phyloP scores from a whole-genome alignment of 176 grass and related monocot genomes.

The Paspalum vaginatum region DNA sequence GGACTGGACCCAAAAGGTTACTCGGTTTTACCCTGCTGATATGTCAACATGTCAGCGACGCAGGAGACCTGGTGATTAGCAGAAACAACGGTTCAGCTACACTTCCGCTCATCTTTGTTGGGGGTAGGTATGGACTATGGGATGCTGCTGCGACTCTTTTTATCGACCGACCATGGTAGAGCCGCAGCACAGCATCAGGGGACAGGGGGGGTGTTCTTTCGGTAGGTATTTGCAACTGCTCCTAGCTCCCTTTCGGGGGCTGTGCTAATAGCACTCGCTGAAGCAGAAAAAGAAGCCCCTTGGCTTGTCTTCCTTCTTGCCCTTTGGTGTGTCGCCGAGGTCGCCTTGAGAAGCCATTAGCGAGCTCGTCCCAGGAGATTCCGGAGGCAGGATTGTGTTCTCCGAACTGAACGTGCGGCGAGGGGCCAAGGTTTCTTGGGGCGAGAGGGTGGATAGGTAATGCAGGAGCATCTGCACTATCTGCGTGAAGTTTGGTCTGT shows the following conservation, averaged over 20 bases:
- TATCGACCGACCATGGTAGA: background rate
- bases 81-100: constrained; percentile 40
- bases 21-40: constrained; percentile 38
- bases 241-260: constrained; percentile 6
- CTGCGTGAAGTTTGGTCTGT: constrained; percentile 92
- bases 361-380: constrained; percentile 91
- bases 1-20: constrained; percentile 49
- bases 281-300: constrained; percentile 95
- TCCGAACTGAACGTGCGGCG: constrained; percentile 71
- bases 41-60: constrained; percentile 43
- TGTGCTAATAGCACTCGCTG: constrained; percentile 84
- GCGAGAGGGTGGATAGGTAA: constrained; percentile 78
- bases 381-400: constrained; percentile 83
- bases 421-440: constrained; percentile 59
- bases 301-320: constrained; percentile 59
- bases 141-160: background rate
- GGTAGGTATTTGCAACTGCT: constrained; percentile 27
- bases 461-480: constrained; percentile 95
- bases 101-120: constrained; percentile 33
- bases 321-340: constrained; percentile 60
- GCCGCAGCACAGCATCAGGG: constrained; percentile 12
- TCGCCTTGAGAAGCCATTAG: constrained; percentile 79
- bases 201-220: background rate
- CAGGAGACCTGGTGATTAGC: constrained; percentile 10
- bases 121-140: constrained; percentile 33